Conservation (phyloP, 805 yeast genomes). For the Cyberlindnera mississippiensis region DNA sequence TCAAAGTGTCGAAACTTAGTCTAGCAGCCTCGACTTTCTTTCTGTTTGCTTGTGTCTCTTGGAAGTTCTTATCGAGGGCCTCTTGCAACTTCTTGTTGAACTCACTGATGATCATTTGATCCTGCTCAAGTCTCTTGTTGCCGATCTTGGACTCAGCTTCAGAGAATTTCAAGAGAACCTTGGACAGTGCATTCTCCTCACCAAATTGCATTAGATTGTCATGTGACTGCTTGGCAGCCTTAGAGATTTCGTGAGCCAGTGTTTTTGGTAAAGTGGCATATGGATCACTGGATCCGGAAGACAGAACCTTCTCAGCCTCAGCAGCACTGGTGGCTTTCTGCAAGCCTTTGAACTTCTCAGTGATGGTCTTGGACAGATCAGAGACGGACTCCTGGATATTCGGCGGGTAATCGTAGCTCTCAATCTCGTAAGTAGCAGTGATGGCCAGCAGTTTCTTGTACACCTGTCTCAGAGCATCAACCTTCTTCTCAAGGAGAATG, state of each 20-base stretch:
- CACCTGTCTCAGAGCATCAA: conserved; percentile 58
- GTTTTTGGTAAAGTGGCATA: conserved; percentile 53
- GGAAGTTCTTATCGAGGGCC: conserved; percentile 54
- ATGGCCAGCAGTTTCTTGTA: conserved; percentile 50
- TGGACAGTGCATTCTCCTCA: conserved; percentile 27
- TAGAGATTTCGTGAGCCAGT: conserved; percentile 65
- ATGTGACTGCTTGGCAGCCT: conserved; percentile 48
- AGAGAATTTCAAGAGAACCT: conserved; percentile 40
- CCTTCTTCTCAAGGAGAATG: conserved; percentile 59
- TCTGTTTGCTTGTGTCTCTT: conserved; percentile 56
- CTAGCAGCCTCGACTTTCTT: conserved; percentile 67
- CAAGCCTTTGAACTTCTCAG: conserved; percentile 53
- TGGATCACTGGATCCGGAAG: conserved; percentile 27
- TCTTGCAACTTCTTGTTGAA: conserved; percentile 54
- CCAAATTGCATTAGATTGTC: conserved; percentile 36
- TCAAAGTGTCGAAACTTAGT: conserved; percentile 62
- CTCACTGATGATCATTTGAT: conserved; percentile 52
- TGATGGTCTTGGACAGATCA: conserved; percentile 56
- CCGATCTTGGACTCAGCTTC: conserved; percentile 62
- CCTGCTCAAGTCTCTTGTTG: conserved; percentile 66
- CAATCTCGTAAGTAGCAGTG: conserved; percentile 64
- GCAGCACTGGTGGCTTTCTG: conserved; percentile 62
- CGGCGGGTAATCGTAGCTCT: conserved; percentile 82
- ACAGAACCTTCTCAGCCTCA: conserved; percentile 57
- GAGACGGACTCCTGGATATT: conserved; percentile 62